Evolutionary conservation across 352 stramenopile genomes (phyloP).

Genomic region (Pilasporangium apinafurcum): DNA sequence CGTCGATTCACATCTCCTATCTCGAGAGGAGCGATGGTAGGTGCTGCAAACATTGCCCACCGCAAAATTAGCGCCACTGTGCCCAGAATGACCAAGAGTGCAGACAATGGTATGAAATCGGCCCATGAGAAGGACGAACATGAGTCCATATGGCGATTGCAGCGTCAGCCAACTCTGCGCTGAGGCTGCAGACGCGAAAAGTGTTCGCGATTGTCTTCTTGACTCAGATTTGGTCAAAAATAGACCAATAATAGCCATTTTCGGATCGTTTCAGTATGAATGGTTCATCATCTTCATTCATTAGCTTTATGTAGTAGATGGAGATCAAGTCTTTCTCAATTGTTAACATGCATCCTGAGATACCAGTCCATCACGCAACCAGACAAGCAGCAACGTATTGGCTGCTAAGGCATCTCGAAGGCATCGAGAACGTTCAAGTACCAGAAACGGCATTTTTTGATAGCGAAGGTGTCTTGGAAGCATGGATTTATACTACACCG

Average conservation of each 20-base stretch:
- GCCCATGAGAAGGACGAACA: constrained; percentile 3
- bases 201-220: no score
- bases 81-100: no score
- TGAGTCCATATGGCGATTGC: constrained; percentile 34
- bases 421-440: constrained; percentile 12
- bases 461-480: constrained; percentile 27
- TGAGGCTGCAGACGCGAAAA: constrained; percentile 4
- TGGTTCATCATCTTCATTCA: constrained; percentile 1
- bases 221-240: no score
- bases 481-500: constrained; percentile 14
- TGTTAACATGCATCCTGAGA: no score
- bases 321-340: neutral
- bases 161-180: constrained; percentile 18
- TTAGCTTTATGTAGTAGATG: neutral
- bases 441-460: constrained; percentile 35
- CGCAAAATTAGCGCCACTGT: no score
- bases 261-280: no score
- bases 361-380: neutral
- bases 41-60: no score
- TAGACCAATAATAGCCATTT: no score
- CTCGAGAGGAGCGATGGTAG: no score
- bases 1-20: no score
- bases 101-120: no score
- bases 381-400: constrained; percentile 20
- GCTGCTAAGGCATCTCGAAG: constrained; percentile 22